Base-by-base conservation (phyloP, 352 stramenopile species). In the Thalassiosira livingstoniorum region DNA sequence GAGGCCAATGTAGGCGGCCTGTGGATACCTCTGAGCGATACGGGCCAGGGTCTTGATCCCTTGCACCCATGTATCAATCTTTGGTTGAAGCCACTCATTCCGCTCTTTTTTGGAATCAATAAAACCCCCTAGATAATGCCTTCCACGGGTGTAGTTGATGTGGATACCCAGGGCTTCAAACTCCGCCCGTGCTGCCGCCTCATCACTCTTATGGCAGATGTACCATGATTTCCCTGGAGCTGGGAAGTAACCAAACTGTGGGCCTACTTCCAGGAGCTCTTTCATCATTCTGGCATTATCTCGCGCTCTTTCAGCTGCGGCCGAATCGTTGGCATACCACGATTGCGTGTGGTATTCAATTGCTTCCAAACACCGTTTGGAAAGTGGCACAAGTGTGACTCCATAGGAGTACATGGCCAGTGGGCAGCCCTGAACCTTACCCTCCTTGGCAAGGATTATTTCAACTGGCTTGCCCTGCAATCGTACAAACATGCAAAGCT, bases 1-100 rank as follows among this genome's bases (percentile, higher is more conserved):
- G 34, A 90, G 62, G 0, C 83, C 75, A 45, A 58, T 47, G 73
- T 83, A 90, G 32, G 66, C 83, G 21, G 75, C 74, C 65, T 85
- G 83, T 2, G 75, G 78, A 35, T 51, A 87, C n/a, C 23, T 42
- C 53, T 51, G 34, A 4, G 74, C 64, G 3, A 81, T 37, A 13
- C 21, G 34, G 13, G 64, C 35, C 1, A 78, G 23, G 3, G 31
- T 42, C 23, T 62, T 2, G 1, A 85, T 45, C 21, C 11, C 58
- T 10, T 27, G 0, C 25, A 39, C 60, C 69, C 78, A 85, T 42
- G 62, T 63, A 1, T 42, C 37, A 5, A 80, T 64, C 64, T 55
- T 67, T 15, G 34, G 4, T 18, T 57, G 21, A 18, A 80, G 34
- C 78, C 63, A 85, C 11, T 55, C 2, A 10, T 57, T 47, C 57